These are phyloP conservation scores for Ophioceras dolichostomum DNA, from an alignment of 2,329 filamentous ascomycete species.

Conservation along the genomic window DNA sequence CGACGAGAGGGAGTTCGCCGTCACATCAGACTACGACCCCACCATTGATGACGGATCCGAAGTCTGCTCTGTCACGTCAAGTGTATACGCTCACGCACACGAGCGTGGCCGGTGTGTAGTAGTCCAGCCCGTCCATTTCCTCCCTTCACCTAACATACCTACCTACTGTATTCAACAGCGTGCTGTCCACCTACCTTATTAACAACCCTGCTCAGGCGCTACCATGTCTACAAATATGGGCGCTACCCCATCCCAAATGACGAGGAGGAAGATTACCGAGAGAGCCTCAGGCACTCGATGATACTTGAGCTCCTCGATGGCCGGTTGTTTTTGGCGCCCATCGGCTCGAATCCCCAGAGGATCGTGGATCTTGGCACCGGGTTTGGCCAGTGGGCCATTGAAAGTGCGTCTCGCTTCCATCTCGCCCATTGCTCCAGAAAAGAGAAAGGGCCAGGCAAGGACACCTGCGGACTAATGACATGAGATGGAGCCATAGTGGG, in stretches of 20 bases:
- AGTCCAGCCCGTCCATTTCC: conserved; percentile 5
- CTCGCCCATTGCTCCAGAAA: background rate
- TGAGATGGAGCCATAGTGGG: conserved; percentile 21
- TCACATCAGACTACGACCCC: conserved; percentile 26
- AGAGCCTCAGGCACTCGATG: conserved; percentile 34
- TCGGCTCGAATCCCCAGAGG: conserved; percentile 30
- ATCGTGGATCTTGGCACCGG: conserved; percentile 39
- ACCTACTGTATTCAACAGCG: background rate
- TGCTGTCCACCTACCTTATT: background rate
- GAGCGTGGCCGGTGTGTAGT: conserved; percentile 26
- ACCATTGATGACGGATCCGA: conserved; percentile 19
- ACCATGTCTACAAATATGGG: conserved; percentile 32
- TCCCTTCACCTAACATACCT: background rate
- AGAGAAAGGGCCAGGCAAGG: background rate
- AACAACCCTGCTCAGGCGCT: conserved; percentile 24
- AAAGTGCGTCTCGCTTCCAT: conserved; percentile 20
- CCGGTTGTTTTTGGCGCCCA: conserved; percentile 27
- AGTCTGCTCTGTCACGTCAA: conserved; percentile 24
- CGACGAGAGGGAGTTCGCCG: conserved; percentile 9
- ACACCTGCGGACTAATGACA: conserved; percentile 1
- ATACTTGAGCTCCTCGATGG: conserved; percentile 33
- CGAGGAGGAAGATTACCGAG: conserved; percentile 34
- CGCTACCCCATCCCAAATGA: conserved; percentile 41
- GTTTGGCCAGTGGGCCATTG: conserved; percentile 43
- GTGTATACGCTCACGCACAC: conserved; percentile 22